Evolutionary conservation across 331 rosid genomes (phyloP).

Genomic region (Dryas integrifolia): DNA sequence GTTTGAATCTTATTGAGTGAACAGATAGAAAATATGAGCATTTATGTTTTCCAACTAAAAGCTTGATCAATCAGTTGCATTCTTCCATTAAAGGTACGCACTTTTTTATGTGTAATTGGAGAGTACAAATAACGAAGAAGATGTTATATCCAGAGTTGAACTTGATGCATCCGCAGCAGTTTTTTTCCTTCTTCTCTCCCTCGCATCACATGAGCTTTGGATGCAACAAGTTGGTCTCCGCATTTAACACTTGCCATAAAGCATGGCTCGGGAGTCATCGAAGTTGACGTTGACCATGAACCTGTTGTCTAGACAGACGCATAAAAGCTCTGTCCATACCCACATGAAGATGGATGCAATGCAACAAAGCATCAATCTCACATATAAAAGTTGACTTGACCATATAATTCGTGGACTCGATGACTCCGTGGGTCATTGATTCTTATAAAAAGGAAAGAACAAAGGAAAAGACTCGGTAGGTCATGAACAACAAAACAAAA

Average conservation of each 20-base stretch:
- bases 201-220: not conserved
- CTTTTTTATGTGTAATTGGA: not conserved
- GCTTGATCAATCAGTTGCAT: no score
- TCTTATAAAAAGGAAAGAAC: not conserved
- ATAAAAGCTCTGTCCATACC: not conserved
- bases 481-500: not conserved
- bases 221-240: conserved; percentile 1
- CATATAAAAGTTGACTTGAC: conserved; percentile 3
- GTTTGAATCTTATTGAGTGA: conserved; percentile 2
- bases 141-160: not conserved
- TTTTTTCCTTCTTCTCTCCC: not conserved
- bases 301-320: not conserved
- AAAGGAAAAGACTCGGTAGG: not conserved
- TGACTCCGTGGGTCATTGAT: not conserved
- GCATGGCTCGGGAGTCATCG: not conserved
- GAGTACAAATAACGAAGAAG: not conserved
- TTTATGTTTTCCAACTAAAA: not conserved
- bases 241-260: not conserved
- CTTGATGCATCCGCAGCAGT: not conserved
- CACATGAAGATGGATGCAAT: not conserved
- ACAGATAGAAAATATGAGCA: not conserved
- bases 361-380: not conserved
- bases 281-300: not conserved
- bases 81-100: not conserved
- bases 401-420: not conserved